Conservation (phyloP, 352 stramenopile species). For the Phytophthora ohioensis region DNA sequence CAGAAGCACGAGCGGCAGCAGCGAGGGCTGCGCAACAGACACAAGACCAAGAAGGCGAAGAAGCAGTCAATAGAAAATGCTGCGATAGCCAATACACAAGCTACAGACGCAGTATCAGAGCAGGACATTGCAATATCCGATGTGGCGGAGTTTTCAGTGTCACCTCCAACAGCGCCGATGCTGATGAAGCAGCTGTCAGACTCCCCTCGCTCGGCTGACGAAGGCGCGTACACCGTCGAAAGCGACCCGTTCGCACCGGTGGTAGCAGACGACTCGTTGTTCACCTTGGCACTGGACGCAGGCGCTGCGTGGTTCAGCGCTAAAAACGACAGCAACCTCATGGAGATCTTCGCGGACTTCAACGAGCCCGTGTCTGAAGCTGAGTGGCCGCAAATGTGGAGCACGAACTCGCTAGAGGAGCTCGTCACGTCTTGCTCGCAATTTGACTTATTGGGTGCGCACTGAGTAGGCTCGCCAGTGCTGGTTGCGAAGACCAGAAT, state of each 20-base stretch:
- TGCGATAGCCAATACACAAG: not conserved
- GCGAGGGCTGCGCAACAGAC: slow-evolving; percentile 57
- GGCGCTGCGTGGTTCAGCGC: slow-evolving; percentile 23
- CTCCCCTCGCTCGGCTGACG: slow-evolving; percentile 49
- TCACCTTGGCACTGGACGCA: slow-evolving; percentile 28
- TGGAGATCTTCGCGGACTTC: slow-evolving; percentile 60
- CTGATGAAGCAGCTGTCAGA: slow-evolving; percentile 39
- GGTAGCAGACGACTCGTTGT: slow-evolving; percentile 34
- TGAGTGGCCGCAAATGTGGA: slow-evolving; percentile 53
- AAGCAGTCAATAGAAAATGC: slow-evolving; percentile 5
- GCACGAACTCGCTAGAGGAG: slow-evolving; percentile 60
- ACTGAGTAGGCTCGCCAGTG: slow-evolving; percentile 4
- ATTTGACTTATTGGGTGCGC: slow-evolving; percentile 45
- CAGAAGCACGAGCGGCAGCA: slow-evolving; percentile 75
- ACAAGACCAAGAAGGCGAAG: slow-evolving; percentile 37
- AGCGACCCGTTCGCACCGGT: slow-evolving; percentile 38
- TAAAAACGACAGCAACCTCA: slow-evolving; percentile 32
- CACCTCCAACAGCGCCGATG: slow-evolving; percentile 9
- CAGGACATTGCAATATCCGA: slow-evolving; percentile 8
- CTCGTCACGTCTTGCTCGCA: slow-evolving; percentile 39
- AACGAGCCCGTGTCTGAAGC: slow-evolving; percentile 43
- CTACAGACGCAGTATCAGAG: slow-evolving; percentile 6
- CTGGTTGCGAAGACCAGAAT: slow-evolving; percentile 4
- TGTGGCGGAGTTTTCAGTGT: slow-evolving; percentile 16
- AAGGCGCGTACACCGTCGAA: slow-evolving; percentile 7